These are phyloP conservation scores for Coemansia sp. DNA, from an alignment of 192 early-diverging fungal species.

Conservation along the genomic window DNA sequence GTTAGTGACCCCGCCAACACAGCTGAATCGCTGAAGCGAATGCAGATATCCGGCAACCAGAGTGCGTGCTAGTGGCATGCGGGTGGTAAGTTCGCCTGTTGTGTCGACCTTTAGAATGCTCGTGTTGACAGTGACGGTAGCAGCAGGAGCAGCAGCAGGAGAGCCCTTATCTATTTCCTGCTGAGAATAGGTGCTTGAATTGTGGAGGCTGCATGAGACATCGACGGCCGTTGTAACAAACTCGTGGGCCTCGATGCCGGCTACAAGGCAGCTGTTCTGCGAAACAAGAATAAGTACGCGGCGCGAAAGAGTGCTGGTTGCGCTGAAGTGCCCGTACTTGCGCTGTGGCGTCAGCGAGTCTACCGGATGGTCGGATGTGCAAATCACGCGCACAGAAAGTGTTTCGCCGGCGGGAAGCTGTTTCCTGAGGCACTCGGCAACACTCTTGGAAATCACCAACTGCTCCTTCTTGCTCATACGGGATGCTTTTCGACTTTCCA, in stretches of 20 bases:
- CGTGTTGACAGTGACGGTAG: slow-evolving; percentile 18
- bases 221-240: slow-evolving; percentile 32
- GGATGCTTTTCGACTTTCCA: not conserved
- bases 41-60: slow-evolving; percentile 42
- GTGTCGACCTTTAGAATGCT: slow-evolving; percentile 55
- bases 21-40: slow-evolving; percentile 30
- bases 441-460: slow-evolving; percentile 13
- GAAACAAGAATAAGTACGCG: slow-evolving; percentile 41
- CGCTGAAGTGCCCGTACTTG: slow-evolving; percentile 23
- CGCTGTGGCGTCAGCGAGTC: slow-evolving; percentile 45
- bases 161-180: not conserved
- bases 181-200: not conserved
- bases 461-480: not conserved
- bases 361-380: slow-evolving; percentile 35
- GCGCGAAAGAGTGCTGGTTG: slow-evolving; percentile 33
- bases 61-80: slow-evolving; percentile 28
- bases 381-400: slow-evolving; percentile 31
- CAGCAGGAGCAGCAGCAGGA: not conserved
- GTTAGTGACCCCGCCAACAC: slow-evolving; percentile 6
- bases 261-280: slow-evolving; percentile 27
- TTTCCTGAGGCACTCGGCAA: slow-evolving; percentile 29
- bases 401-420: slow-evolving; percentile 26
- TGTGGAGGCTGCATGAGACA: not conserved
- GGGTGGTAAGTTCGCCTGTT: slow-evolving; percentile 26
- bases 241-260: slow-evolving; percentile 45